Base-by-base conservation (phyloP, 768 basidiomycete genomes). In the Trametes elegans region DNA sequence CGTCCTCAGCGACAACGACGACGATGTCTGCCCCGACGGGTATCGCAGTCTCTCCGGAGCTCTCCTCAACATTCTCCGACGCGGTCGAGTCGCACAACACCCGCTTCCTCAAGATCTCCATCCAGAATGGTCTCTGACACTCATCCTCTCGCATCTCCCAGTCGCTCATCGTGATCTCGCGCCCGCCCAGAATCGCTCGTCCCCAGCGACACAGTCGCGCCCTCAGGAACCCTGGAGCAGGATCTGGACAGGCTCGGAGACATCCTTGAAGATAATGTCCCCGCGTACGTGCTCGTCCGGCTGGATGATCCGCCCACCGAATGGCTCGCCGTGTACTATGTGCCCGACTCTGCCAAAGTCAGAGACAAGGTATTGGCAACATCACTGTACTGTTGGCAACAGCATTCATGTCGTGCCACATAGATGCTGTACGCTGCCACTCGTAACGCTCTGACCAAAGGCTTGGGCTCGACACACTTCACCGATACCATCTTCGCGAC, bases 401-500 rank as follows among this genome's bases (percentile, higher is more conserved):
- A n/a, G n/a, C n/a, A n/a, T n/a, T n/a, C n/a, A n/a, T n/a, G n/a
- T n/a, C n/a, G n/a, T n/a, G n/a, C n/a, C 13, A 2, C 10, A 14
- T 53, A 93, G 90, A 95, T 93, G 91, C 75, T 95, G 29, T 94
- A 93, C 69, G 90, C 93, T 19, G 87, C 92, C 3, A 85, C 87
- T 1, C 83, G 90, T 39, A 75, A 76, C 21, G 77, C 84, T 16
- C 76, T 94, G 19, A 76, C 84, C 26, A 90, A 82, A 68, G 74
- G 79, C n/a, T 77, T 95, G 3, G 90, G 90, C 39, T 85, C 92
- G 2, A 74, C 82, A 16, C 68, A 81, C 28, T 90, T 93, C 69
- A 79, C 79, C 3, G 85, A 89, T 66, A 77, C 79, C 32, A 71
- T 94, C n/a, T 91, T 89, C 64, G 91, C 91, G 1, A 91, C 88